Evolutionary conservation across 2,329 filamentous ascomycete species (phyloP).

Genomic region (Chaetomium olivaceum): DNA sequence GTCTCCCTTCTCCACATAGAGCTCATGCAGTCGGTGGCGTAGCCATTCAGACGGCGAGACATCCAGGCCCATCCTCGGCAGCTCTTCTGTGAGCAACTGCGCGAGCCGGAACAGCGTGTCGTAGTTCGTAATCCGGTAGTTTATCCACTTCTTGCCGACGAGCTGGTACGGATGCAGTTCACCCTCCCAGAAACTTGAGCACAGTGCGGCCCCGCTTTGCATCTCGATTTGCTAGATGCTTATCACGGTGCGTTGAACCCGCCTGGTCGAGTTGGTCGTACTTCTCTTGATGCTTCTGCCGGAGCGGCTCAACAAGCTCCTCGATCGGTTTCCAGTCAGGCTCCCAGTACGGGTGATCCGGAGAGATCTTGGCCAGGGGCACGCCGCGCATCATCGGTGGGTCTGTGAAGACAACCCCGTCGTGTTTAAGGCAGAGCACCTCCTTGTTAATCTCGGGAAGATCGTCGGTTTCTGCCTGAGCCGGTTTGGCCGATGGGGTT

Average conservation of each 20-base stretch:
- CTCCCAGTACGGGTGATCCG: slow-evolving; percentile 58
- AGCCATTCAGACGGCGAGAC: slow-evolving; percentile 58
- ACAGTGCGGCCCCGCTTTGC: slow-evolving; percentile 56
- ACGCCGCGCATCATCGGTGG: slow-evolving; percentile 56
- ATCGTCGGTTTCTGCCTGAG: slow-evolving; percentile 20
- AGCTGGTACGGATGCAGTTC: slow-evolving; percentile 59
- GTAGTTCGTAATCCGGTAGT: slow-evolving; percentile 48
- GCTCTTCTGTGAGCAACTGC: slow-evolving; percentile 51
- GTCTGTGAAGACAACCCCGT: slow-evolving; percentile 52
- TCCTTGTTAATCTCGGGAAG: slow-evolving; percentile 48
- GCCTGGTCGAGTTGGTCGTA: slow-evolving; percentile 40
- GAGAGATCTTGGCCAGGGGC: slow-evolving; percentile 53
- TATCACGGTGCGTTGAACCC: slow-evolving; percentile 44
- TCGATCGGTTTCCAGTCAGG: slow-evolving; percentile 52
- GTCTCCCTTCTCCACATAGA: slow-evolving; percentile 46
- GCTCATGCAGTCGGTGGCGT: slow-evolving; percentile 56
- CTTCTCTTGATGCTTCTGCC: slow-evolving; percentile 52
- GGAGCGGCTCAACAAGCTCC: slow-evolving; percentile 44
- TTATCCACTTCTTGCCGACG: slow-evolving; percentile 54
- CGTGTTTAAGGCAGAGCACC: slow-evolving; percentile 48
- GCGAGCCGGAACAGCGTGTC: slow-evolving; percentile 59
- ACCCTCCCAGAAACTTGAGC: slow-evolving; percentile 54
- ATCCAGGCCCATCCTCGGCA: slow-evolving; percentile 55
- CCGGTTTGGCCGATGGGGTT: slow-evolving; percentile 18
- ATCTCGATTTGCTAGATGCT: slow-evolving; percentile 57